These are phyloP conservation scores for Closterium sp. DNA, from an alignment of 139 green algal genomes.

Conservation along the genomic window DNA sequence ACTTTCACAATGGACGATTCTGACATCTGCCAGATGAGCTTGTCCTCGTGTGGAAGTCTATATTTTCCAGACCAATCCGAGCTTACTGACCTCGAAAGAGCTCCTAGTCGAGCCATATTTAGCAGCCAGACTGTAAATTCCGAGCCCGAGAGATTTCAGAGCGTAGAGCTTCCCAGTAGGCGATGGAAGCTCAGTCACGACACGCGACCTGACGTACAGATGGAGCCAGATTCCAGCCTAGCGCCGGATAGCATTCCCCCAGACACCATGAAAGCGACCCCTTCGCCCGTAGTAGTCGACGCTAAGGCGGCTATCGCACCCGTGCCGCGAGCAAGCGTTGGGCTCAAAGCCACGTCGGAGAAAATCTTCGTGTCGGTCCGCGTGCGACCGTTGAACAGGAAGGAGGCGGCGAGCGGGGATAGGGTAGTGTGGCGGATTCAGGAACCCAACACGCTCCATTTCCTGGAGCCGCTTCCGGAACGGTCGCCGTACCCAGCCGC, in stretches of 20 bases:
- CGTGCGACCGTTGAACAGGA: slow-evolving; percentile 23
- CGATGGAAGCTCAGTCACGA: not conserved
- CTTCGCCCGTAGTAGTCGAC: not conserved
- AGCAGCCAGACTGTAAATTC: not conserved
- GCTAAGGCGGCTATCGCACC: not conserved
- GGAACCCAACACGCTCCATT: slow-evolving; percentile 20
- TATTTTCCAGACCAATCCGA: not conserved
- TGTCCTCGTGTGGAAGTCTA: not conserved
- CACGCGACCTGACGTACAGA: not conserved
- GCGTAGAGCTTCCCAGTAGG: not conserved
- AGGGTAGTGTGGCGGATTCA: slow-evolving; percentile 14
- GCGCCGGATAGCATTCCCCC: not conserved
- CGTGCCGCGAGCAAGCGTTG: not conserved
- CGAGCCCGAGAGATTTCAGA: not conserved
- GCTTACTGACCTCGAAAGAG: not conserved
- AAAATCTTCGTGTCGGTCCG: slow-evolving; percentile 47
- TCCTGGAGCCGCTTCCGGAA: slow-evolving; percentile 30
- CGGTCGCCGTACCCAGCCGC: slow-evolving; percentile 26
- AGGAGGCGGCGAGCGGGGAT: slow-evolving; percentile 25
- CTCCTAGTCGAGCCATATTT: not conserved
- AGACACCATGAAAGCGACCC: not conserved
- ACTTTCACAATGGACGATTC: not conserved
- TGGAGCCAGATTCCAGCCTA: not conserved
- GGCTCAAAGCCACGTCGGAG: slow-evolving; percentile 10
- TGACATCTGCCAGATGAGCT: not conserved